Conservation (phyloP, 2,329 filamentous ascomycete genomes). For the Elsinoe perseae region DNA sequence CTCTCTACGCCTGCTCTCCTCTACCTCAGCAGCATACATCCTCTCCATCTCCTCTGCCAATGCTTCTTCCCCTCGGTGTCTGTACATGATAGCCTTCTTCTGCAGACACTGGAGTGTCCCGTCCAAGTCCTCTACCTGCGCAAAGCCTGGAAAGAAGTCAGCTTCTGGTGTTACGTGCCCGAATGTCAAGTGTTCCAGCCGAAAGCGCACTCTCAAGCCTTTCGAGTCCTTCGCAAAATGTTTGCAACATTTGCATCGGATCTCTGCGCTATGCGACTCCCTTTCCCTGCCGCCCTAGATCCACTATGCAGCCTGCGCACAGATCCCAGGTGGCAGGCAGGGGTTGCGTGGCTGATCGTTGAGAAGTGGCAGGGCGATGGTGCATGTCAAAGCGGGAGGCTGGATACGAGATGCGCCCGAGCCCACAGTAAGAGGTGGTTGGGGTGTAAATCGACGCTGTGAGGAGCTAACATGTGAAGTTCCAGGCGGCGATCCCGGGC, state of each 20-base stretch:
- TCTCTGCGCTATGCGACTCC: not conserved
- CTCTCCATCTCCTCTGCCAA: conserved; percentile 19
- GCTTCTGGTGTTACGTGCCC: not conserved
- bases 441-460: not conserved
- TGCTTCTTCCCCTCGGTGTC: conserved; percentile 17
- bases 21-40: conserved; percentile 16
- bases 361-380: not conserved
- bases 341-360: not conserved
- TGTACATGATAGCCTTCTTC: conserved; percentile 55
- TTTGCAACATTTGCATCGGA: not conserved
- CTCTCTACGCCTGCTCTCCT: conserved; percentile 16
- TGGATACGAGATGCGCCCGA: not conserved
- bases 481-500: not conserved
- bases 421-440: not conserved
- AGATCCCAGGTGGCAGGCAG: conserved; percentile 1
- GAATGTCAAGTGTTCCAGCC: not conserved
- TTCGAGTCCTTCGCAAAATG: not conserved
- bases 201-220: not conserved
- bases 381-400: not conserved
- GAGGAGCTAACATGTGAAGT: not conserved
- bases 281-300: not conserved
- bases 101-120: conserved; percentile 71
- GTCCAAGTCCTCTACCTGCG: conserved; percentile 57
- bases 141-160: conserved; percentile 44
- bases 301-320: not conserved